A percentile compares a stretch with the other conserved stretches of the same genome.
These are phyloP conservation scores for Eucalyptus regnans DNA, from an alignment of 345 rosid species.

Conservation along the genomic window DNA sequence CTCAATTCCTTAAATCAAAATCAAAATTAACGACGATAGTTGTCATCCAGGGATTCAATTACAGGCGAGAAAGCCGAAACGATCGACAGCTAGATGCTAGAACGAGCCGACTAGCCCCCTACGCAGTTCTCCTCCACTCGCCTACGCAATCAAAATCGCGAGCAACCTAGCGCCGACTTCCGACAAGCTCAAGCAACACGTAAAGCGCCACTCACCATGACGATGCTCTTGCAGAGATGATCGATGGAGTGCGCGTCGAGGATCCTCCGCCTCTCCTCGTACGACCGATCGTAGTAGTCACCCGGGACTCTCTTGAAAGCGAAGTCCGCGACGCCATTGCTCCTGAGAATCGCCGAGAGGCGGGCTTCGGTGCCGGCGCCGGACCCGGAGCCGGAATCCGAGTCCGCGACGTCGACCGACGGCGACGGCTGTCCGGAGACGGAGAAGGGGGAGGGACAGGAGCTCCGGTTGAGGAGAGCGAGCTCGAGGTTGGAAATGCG, in stretches of 20 bases:
- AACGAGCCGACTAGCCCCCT: background rate
- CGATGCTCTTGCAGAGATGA: conserved; percentile 94
- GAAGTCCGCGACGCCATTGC: conserved; percentile 45
- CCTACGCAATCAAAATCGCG: background rate
- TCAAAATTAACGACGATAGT: background rate
- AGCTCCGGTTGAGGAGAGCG: background rate
- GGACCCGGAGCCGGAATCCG: background rate
- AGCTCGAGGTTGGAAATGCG: conserved; percentile 43
- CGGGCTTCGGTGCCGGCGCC: conserved; percentile 24
- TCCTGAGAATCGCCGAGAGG: conserved; percentile 52
- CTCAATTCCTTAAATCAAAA: background rate
- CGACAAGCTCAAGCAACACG: background rate
- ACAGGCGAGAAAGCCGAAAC: background rate
- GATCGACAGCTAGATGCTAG: background rate
- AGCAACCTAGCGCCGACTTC: background rate
- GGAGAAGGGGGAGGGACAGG: background rate
- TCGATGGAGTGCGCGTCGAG: conserved; percentile 65
- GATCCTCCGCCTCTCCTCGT: conserved; percentile 58
- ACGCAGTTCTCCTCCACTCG: background rate
- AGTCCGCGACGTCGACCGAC: conserved; percentile 1
- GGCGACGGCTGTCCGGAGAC: background rate
- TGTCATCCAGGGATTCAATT: background rate
- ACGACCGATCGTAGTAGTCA: conserved; percentile 69
- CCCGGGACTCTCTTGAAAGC: conserved; percentile 44
- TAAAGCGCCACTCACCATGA: conserved; percentile 34